Base-by-base conservation (phyloP, 1,284 basidiomycete genomes). In the Serendipita sp. region DNA sequence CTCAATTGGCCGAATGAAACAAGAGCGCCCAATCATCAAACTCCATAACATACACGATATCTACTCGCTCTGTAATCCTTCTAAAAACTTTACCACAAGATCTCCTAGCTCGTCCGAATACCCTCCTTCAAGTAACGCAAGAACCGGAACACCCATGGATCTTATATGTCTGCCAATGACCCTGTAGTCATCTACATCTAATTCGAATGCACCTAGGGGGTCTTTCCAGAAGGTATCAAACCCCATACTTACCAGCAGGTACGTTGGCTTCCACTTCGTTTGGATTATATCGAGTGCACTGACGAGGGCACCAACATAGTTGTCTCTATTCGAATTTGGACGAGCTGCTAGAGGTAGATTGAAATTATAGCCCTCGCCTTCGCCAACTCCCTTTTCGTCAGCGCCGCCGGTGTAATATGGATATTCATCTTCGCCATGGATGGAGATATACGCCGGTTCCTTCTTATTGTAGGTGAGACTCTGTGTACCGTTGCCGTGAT, bases 141-240 rank as follows among this genome's bases (percentile, higher is more conserved):
- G 65, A 12, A 72, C 73, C 8, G 67, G 70, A 49, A 68, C 67
- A n/a, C 61, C 60, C 0, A 72, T 17, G 15, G 60, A 53, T 12
- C 68, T 67, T 13, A 75, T 71, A n/a, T 68, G 60, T 34, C 44
- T 53, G n/a, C 74, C 73, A 22, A 75, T 73, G 26, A 65, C 63
- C 10, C 63, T 45, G 61, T 76, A 76, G 13, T 70, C 72, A 4
- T 65, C 66, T 2, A 65, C 65, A 8, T 72, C 71, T 60, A 75
- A 61, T n/a, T 68, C 65, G 65, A 76, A 74, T 34, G 72, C 68
- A 50, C 72, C 70, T 32, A 75, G 69, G n/a, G 73, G 73, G 49
- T 76, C 73, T 58, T 72, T 71, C 1, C 62, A 61, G 65, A 70
- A 74, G 2, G 74, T 75, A 65, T 76, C 74, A 30, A 75, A 72